These are phyloP conservation scores for Murraya paniculata DNA, from an alignment of 345 rosid species.

Conservation along the genomic window DNA sequence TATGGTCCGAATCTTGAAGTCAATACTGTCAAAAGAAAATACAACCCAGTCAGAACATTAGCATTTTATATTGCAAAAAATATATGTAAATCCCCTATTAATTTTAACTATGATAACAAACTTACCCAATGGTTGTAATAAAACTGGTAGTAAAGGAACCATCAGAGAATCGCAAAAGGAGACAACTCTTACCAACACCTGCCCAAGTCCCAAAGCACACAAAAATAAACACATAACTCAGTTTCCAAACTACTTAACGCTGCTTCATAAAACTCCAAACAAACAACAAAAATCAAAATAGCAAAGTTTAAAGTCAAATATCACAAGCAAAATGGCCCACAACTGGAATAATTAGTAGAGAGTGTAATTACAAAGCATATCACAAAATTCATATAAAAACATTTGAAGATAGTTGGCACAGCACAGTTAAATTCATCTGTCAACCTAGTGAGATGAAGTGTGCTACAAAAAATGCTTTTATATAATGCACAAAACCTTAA, in stretches of 20 bases:
- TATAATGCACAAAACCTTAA: background rate
- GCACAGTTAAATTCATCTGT: background rate
- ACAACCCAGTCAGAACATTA: slow-evolving; percentile 11
- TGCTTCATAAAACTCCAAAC: background rate
- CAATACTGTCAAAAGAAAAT: slow-evolving; percentile 52
- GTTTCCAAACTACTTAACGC: background rate
- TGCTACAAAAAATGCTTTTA: background rate
- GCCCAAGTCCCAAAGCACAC: slow-evolving; percentile 10
- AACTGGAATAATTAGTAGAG: background rate
- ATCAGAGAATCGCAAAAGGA: slow-evolving; percentile 87
- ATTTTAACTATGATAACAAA: background rate
- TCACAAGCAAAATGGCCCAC: background rate
- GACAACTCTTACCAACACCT: slow-evolving; percentile 97
- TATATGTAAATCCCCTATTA: background rate
- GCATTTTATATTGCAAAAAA: slow-evolving; percentile 1
- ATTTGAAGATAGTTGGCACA: background rate
- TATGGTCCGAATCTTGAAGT: slow-evolving; percentile 93
- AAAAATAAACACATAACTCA: background rate
- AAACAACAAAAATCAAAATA: background rate
- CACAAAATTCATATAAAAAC: background rate
- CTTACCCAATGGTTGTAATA: slow-evolving; percentile 95
- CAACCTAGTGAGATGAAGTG: background rate
- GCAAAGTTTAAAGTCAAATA: background rate
- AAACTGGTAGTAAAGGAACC: slow-evolving; percentile 97
- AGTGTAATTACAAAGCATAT: background rate